These are phyloP conservation scores for Colletotrichum coccodes DNA, from an alignment of 2,329 filamentous ascomycete species.

Conservation along the genomic window DNA sequence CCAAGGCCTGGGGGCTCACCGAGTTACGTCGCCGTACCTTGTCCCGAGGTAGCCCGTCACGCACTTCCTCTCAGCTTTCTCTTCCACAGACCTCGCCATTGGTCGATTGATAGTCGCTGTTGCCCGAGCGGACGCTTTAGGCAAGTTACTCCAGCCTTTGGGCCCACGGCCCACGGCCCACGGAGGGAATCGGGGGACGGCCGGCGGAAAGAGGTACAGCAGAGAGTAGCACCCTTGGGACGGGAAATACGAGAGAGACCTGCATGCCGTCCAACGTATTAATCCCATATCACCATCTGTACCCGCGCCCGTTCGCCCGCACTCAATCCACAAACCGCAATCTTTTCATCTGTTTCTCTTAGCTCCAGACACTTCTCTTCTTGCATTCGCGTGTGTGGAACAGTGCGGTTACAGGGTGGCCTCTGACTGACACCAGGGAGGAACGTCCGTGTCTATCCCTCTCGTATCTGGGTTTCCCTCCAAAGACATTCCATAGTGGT, in stretches of 20 bases:
- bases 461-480: constrained; percentile 28
- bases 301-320: not conserved
- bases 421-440: constrained; percentile 29
- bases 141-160: not conserved
- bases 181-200: constrained; percentile 28
- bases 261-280: not conserved
- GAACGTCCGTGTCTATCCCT: constrained; percentile 30
- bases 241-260: not conserved
- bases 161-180: constrained; percentile 6
- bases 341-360: not conserved
- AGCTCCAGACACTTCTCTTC: too few species aligned
- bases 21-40: not conserved
- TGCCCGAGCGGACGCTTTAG: constrained; percentile 10
- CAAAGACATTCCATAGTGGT: constrained; percentile 27
- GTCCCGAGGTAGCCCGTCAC: not conserved
- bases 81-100: not conserved
- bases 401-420: not conserved
- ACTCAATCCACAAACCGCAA: not conserved
- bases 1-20: not conserved
- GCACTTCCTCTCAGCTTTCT: not conserved
- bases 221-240: not conserved
- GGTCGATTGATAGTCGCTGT: not conserved
- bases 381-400: not conserved
- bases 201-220: constrained; percentile 3
- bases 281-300: not conserved